Percentiles rank a stretch among this genome's conserved stretches.
These are phyloP conservation scores for Aspergillus sp. DNA, from an alignment of 2,329 filamentous ascomycete genomes.

Conservation along the genomic window DNA sequence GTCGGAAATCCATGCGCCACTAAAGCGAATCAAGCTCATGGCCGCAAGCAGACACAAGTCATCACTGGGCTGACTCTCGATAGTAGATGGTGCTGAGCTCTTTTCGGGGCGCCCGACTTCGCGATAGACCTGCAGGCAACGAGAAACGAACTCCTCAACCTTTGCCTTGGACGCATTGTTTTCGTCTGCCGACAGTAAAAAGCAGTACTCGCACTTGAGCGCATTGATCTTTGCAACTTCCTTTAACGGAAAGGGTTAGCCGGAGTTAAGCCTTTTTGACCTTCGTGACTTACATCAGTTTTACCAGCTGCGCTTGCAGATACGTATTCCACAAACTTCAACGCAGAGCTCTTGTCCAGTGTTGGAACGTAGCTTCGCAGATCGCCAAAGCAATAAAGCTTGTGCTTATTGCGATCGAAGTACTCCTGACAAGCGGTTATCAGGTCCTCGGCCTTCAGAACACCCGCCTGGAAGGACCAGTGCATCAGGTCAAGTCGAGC, in stretches of 20 bases:
- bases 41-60: constrained; percentile 48
- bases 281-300: constrained; percentile 27
- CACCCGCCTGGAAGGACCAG: constrained; percentile 29
- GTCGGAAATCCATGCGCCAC: constrained; percentile 21
- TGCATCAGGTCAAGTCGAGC: constrained; percentile 37
- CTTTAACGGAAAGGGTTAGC: constrained; percentile 23
- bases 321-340: constrained; percentile 32
- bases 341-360: constrained; percentile 30
- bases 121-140: constrained; percentile 42
- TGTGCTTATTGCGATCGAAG: constrained; percentile 43
- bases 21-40: constrained; percentile 43
- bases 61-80: constrained; percentile 48
- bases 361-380: constrained; percentile 38
- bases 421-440: constrained; percentile 44
- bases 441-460: constrained; percentile 33
- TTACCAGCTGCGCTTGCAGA: constrained; percentile 21
- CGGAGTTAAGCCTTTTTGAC: neutral
- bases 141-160: constrained; percentile 41
- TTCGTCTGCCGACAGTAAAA: constrained; percentile 38
- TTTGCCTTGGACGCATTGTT: constrained; percentile 26
- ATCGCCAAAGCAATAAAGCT: constrained; percentile 51
- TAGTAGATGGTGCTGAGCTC: constrained; percentile 34
- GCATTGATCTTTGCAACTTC: constrained; percentile 43
- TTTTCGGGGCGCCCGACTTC: constrained; percentile 24
- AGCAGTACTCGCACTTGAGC: constrained; percentile 48